Conservation (phyloP, 2,329 filamentous ascomycete species). For the Shiraia sp. region DNA sequence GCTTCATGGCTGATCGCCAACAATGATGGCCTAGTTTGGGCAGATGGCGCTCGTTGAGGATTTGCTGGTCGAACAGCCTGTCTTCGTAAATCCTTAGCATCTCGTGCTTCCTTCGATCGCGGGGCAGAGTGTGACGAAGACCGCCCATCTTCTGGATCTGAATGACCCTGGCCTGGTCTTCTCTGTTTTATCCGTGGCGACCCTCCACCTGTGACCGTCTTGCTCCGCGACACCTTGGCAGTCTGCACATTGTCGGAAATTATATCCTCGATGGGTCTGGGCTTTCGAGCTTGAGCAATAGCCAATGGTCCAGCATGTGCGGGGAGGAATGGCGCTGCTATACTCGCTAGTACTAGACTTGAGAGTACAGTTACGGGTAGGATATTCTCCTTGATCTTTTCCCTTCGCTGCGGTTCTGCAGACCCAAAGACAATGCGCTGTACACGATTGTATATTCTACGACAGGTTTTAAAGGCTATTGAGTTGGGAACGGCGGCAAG, state of each 20-base stretch:
- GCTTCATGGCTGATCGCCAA: constrained; percentile 63
- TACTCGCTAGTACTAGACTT: constrained; percentile 76
- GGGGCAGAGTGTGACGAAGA: constrained; percentile 45
- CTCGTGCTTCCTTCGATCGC: constrained; percentile 25
- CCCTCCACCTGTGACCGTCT: constrained; percentile 62
- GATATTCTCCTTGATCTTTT: constrained; percentile 81
- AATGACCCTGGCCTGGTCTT: constrained; percentile 42
- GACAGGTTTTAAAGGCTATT: constrained; percentile 78
- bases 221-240: constrained; percentile 66
- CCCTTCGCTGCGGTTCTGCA: constrained; percentile 67
- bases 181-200: constrained; percentile 50
- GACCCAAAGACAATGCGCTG: constrained; percentile 85
- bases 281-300: constrained; percentile 79
- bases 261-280: constrained; percentile 64
- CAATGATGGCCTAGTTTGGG: constrained; percentile 50
- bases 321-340: constrained; percentile 76
- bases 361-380: constrained; percentile 79
- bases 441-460: constrained; percentile 84
- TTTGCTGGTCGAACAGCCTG: constrained; percentile 30
- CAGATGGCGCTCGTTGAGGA: constrained; percentile 27
- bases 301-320: constrained; percentile 78
- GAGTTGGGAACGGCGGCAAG: constrained; percentile 75
- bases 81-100: constrained; percentile 33
- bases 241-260: constrained; percentile 62
- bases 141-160: constrained; percentile 42